Percentiles rank a stretch among this genome's conserved stretches.
These are phyloP conservation scores for Meyerozyma sp. DNA, from an alignment of 1,139 yeast species.

Conservation along the genomic window DNA sequence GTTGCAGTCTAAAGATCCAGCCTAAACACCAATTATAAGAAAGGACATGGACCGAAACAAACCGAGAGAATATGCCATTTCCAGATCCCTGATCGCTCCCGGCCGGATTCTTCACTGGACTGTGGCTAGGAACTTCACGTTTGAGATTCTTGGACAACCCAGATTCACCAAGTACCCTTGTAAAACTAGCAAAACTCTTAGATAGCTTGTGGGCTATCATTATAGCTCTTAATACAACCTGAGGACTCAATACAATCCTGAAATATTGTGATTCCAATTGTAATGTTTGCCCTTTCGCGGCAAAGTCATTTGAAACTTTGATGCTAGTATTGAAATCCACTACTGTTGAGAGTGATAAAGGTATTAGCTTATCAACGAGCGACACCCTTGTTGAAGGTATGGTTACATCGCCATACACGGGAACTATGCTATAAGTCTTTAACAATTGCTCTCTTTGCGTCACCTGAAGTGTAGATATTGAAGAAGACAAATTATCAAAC, in stretches of 20 bases:
- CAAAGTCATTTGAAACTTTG: constrained; percentile 31
- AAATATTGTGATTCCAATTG: constrained; percentile 57
- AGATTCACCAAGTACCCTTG: neutral
- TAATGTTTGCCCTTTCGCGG: constrained; percentile 31
- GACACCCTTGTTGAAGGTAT: constrained; percentile 40
- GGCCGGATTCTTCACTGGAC: no score
- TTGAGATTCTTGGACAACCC: neutral
- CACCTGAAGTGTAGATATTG: constrained; percentile 4
- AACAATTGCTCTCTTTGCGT: neutral
- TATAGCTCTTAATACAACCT: constrained; percentile 37
- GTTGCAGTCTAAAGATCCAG: constrained; percentile 53
- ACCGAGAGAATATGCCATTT: constrained; percentile 14
- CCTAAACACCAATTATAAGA: constrained; percentile 70
- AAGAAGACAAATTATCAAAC: constrained; percentile 14
- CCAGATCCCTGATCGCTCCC: no score
- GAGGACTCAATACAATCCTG: constrained; percentile 53
- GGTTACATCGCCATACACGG: constrained; percentile 31
- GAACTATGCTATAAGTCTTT: constrained; percentile 11
- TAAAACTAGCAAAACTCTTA: neutral
- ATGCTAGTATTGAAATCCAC: constrained; percentile 36
- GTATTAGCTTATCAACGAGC: constrained; percentile 29
- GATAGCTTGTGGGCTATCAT: constrained; percentile 13
- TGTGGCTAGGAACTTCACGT: neutral
- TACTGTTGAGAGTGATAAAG: constrained; percentile 41
- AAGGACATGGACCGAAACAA: constrained; percentile 51